These are phyloP conservation scores for Aspergillaceae sp. DNA, from an alignment of 2,329 filamentous ascomycete species.

Conservation along the genomic window DNA sequence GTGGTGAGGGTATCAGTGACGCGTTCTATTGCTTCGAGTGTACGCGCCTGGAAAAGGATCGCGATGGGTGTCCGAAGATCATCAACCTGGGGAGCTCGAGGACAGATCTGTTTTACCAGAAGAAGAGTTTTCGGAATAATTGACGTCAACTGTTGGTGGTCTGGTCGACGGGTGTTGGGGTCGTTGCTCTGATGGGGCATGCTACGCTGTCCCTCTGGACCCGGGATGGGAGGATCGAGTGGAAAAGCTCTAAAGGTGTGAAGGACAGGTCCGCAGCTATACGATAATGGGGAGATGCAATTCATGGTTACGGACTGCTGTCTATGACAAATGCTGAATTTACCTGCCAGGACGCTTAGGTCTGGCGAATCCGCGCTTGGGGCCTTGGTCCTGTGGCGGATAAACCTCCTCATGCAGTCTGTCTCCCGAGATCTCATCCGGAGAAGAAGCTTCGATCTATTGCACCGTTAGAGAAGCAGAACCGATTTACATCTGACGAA, in stretches of 20 bases:
- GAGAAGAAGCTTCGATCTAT: slow-evolving; percentile 51
- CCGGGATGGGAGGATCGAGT: too few relatives aligned
- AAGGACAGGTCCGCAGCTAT: background rate
- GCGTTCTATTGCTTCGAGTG: slow-evolving; percentile 99
- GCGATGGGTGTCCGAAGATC: slow-evolving; percentile 97
- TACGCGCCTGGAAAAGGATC: slow-evolving; percentile 89
- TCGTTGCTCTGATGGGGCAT: background rate
- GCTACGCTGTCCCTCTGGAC: too few relatives aligned
- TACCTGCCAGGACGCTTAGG: slow-evolving; percentile 54
- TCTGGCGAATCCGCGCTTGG: slow-evolving; percentile 51
- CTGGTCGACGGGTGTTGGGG: background rate
- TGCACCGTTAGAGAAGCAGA: slow-evolving; percentile 13
- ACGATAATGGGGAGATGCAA: background rate
- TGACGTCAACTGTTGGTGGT: slow-evolving; percentile 15
- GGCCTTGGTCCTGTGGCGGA: slow-evolving; percentile 39
- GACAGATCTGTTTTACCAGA: slow-evolving; percentile 79
- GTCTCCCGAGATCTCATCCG: slow-evolving; percentile 48
- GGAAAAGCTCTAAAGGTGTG: background rate
- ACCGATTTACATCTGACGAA: background rate
- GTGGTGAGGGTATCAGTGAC: slow-evolving; percentile 94
- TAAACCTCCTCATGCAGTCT: slow-evolving; percentile 47
- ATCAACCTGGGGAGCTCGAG: slow-evolving; percentile 93
- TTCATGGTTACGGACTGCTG: background rate
- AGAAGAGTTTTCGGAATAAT: slow-evolving; percentile 50
- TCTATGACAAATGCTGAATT: slow-evolving; percentile 5